Evolutionary conservation across 768 basidiomycete species (phyloP), one percentile per base, ranked within the genome.

Genomic region (Russula emetica): DNA sequence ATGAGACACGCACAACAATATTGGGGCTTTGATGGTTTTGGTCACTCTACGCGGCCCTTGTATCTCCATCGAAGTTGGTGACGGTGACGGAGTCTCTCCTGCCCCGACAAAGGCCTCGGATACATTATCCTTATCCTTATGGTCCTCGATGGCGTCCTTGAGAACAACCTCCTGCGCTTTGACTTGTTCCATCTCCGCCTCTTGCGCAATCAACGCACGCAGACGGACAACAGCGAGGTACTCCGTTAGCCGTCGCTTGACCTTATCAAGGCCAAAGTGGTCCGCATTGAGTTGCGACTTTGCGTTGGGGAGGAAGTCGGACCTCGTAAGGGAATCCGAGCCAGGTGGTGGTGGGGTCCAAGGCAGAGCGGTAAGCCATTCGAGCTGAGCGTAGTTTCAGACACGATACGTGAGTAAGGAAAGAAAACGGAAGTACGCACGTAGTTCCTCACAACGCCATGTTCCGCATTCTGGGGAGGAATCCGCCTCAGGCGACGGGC

Each of bases 241-340:
- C 71, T 97, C 95, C 52, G 96, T 89, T 3, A 96, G 74, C 11
- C 94, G 81, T 67, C 90, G 87, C 80, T 97, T 98, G 73, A 98
- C 88, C 73, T 90, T 92, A 62, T 94, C 92, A 20, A 98, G 78
- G 1, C 95, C 95, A 69, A 87, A 96, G 73, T 98, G 94, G 64
- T 96, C 94, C 14, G 85, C 80, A 69, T 98, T 94, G 10, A 98
- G 83, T 71, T 91, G 92, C 24, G 78, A 78, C 26, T 90, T 85
- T 30, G 94, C 92, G 42, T 80, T 82, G 32, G 79, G 64, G 30
- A 93, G 79, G 78, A 92, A 92, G 5, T 81, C 76, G 28, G 76
- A 77, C 67, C 85, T 81, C 63, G 77, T 76, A 47, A 88, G 72
- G 1, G 72, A 71, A 22, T 76, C 78, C 16, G 75, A 67, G n/a